Conservation (phyloP, 2,329 filamentous ascomycete species). For the Cladosporium sp. region DNA sequence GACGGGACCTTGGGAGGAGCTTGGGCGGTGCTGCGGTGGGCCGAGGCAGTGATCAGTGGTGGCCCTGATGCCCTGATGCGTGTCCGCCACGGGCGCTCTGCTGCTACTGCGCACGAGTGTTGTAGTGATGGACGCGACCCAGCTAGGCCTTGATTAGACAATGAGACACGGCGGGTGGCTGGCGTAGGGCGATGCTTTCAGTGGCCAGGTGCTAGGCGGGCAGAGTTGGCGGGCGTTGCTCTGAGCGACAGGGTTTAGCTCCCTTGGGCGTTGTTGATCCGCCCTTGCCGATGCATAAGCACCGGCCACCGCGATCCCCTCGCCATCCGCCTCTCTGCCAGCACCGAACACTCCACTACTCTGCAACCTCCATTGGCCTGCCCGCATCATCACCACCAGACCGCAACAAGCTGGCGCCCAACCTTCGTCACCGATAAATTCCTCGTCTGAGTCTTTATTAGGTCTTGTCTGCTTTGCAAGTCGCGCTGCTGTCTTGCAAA, state of each 20-base stretch:
- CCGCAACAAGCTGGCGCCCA: background rate
- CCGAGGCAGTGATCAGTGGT: background rate
- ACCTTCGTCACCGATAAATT: background rate
- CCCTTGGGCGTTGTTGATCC: background rate
- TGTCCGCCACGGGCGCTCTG: no score
- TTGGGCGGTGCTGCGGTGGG: background rate
- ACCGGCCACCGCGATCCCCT: background rate
- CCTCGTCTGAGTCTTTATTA: background rate
- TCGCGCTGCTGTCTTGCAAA: constrained; percentile 43
- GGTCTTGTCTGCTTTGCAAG: constrained; percentile 11
- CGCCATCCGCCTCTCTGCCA: background rate
- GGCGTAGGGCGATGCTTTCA: background rate
- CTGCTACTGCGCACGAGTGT: no score
- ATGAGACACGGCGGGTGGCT: background rate
- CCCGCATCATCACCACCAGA: background rate
- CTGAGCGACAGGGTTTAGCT: background rate
- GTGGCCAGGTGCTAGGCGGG: background rate
- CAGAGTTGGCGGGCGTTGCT: background rate
- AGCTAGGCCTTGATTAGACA: no score
- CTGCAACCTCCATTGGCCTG: constrained; percentile 6
- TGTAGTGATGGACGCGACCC: no score
- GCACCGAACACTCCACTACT: constrained; percentile 2
- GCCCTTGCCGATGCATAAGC: constrained; percentile 3
- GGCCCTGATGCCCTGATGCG: no score
- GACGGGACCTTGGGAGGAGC: background rate